A percentile compares a stretch with the other conserved stretches of the same genome.
Conservation (phyloP, 768 basidiomycete species). For the Phylloporus sp. region DNA sequence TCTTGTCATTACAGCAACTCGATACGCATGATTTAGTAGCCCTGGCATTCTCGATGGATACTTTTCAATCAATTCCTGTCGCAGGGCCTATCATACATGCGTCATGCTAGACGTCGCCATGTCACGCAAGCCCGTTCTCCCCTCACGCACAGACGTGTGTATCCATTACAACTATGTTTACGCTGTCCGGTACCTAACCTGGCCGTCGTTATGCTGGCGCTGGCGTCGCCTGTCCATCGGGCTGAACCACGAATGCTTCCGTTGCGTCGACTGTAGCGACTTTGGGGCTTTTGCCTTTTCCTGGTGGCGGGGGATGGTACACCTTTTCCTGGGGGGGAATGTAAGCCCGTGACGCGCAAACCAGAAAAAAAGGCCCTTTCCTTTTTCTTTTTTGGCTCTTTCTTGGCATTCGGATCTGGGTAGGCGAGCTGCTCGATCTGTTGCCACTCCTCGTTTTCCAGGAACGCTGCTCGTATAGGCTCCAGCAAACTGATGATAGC, state of each 20-base stretch:
- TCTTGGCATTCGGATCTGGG: slow-evolving; percentile 65
- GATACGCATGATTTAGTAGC: neutral
- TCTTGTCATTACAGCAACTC: neutral
- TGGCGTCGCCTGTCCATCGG: slow-evolving; percentile 10
- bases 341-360: neutral
- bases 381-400: slow-evolving; percentile 64
- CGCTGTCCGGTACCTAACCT: too few species aligned
- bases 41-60: too few species aligned
- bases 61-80: too few species aligned
- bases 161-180: too few species aligned
- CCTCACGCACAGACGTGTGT: too few species aligned
- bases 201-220: too few species aligned
- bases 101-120: too few species aligned
- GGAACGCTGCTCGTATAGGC: slow-evolving; percentile 77
- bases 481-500: slow-evolving; percentile 70
- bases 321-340: slow-evolving; percentile 55
- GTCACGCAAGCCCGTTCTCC: too few species aligned
- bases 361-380: neutral
- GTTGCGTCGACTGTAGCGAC: slow-evolving; percentile 6
- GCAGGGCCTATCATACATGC: too few species aligned
- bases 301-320: slow-evolving; percentile 80
- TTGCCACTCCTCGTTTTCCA: slow-evolving; percentile 77
- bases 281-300: slow-evolving; percentile 57
- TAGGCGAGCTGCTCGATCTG: slow-evolving; percentile 74
- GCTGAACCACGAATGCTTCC: neutral